Conservation (phyloP, 768 basidiomycete species). For the Russula dissimulans region DNA sequence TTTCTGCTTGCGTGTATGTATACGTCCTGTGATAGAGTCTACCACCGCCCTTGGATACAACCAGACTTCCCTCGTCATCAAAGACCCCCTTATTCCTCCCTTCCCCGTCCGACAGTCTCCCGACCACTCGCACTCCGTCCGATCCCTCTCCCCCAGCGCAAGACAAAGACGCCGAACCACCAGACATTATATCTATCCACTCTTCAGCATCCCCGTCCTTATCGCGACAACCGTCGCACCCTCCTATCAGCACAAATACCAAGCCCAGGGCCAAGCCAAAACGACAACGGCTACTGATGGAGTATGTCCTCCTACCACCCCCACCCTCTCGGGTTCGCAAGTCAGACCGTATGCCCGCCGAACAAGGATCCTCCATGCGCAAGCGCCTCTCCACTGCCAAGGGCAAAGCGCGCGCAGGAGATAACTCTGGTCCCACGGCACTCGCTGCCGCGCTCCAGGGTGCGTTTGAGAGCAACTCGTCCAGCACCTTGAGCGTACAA, state of each 20-base stretch:
- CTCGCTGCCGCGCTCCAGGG: not conserved
- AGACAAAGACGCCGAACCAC: not conserved
- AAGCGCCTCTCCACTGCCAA: not conserved
- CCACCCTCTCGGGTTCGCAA: not conserved
- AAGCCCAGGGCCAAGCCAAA: not conserved
- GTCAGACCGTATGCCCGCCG: not conserved
- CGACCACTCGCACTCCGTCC: not conserved
- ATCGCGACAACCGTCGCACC: not conserved
- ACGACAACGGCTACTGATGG: not conserved
- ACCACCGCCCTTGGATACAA: not conserved
- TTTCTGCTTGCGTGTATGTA: not conserved
- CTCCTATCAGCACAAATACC: not conserved
- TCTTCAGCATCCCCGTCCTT: not conserved
- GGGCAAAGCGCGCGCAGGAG: not conserved
- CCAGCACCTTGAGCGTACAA: not conserved
- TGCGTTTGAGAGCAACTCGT: conserved; percentile 5
- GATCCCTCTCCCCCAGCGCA: not conserved
- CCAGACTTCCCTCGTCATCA: not conserved
- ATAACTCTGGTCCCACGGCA: not conserved
- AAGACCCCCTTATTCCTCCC: conserved; percentile 9
- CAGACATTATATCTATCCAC: conserved; percentile 1
- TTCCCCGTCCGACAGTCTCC: not conserved
- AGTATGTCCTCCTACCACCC: conserved; percentile 1
- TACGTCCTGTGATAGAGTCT: not conserved
- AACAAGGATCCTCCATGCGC: not conserved